These are phyloP conservation scores for Podila minutissima DNA, from an alignment of 192 early-diverging fungal species.

Conservation along the genomic window DNA sequence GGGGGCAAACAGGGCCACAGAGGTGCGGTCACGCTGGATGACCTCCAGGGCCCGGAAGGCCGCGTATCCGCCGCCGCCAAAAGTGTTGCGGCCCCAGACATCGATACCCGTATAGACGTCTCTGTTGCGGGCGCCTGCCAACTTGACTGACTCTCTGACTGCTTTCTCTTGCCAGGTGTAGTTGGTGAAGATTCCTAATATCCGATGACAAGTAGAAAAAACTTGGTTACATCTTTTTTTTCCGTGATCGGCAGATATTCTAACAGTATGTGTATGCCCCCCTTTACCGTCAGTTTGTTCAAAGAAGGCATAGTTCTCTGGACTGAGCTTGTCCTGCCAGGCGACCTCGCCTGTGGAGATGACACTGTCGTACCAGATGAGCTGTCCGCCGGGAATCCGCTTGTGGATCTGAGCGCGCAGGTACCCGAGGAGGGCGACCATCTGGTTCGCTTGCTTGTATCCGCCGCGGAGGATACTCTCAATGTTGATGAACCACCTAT, in stretches of 20 bases:
- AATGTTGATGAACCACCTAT: conserved; percentile 67
- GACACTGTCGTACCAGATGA: conserved; percentile 75
- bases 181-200: conserved; percentile 29
- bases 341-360: conserved; percentile 52
- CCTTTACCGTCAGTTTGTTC: conserved; percentile 57
- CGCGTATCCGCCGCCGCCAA: conserved; percentile 25
- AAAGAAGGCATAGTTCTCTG: conserved; percentile 64
- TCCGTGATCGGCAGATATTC: neutral
- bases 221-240: too few relatives aligned
- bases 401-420: conserved; percentile 57
- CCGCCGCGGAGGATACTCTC: conserved; percentile 58
- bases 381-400: conserved; percentile 55
- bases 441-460: conserved; percentile 30
- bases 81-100: conserved; percentile 66
- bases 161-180: conserved; percentile 36
- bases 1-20: conserved; percentile 69
- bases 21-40: conserved; percentile 53
- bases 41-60: conserved; percentile 60
- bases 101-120: conserved; percentile 73
- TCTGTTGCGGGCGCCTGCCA: conserved; percentile 47
- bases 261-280: conserved; percentile 44
- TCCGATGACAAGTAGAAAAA: too few relatives aligned
- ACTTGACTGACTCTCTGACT: conserved; percentile 36
- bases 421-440: conserved; percentile 55
- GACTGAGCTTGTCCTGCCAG: conserved; percentile 69